Conservation (phyloP, 768 basidiomycete species). For the Boletus pseudopeckii region DNA sequence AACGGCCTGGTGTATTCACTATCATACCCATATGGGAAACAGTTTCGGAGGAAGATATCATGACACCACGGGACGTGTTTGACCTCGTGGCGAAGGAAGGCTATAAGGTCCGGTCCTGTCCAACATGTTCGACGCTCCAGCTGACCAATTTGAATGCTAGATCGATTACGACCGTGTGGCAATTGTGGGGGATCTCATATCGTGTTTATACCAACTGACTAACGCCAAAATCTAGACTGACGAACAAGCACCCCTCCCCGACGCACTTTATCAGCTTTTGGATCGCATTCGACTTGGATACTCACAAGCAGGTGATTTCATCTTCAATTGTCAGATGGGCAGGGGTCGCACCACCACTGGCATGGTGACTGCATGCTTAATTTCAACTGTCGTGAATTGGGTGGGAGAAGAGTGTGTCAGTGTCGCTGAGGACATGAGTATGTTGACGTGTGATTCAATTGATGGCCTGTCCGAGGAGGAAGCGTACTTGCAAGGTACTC, state of each 20-base stretch:
- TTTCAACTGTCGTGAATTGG: slow-evolving; percentile 72
- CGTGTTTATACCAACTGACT: not conserved
- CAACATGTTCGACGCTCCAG: not conserved
- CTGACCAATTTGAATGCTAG: slow-evolving; percentile 34
- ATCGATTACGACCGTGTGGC: slow-evolving; percentile 88
- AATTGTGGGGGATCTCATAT: slow-evolving; percentile 54
- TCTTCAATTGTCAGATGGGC: slow-evolving; percentile 99
- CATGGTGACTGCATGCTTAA: slow-evolving; percentile 87
- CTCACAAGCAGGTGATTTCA: slow-evolving; percentile 65
- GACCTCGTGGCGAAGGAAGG: slow-evolving; percentile 72
- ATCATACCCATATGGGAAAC: slow-evolving; percentile 96
- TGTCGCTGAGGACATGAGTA: slow-evolving; percentile 34
- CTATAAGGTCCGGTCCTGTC: slow-evolving; percentile 45
- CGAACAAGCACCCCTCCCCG: slow-evolving; percentile 93
- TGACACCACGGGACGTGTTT: slow-evolving; percentile 85
- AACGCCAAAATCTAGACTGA: slow-evolving; percentile 66
- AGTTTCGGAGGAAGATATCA: slow-evolving; percentile 73
- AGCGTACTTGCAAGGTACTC: slow-evolving; percentile 78
- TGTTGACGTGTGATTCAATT: slow-evolving; percentile 59
- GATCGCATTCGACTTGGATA: slow-evolving; percentile 63
- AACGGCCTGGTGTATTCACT: slow-evolving; percentile 82
- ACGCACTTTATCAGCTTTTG: slow-evolving; percentile 74
- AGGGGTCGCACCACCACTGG: slow-evolving; percentile 91
- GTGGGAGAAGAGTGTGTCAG: slow-evolving; percentile 40
- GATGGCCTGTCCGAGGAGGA: slow-evolving; percentile 87